Percentiles rank a stretch among this genome's conserved stretches.
Conservation (phyloP, 192 early-diverging fungal genomes). For the Pilobolus umbonatus region DNA sequence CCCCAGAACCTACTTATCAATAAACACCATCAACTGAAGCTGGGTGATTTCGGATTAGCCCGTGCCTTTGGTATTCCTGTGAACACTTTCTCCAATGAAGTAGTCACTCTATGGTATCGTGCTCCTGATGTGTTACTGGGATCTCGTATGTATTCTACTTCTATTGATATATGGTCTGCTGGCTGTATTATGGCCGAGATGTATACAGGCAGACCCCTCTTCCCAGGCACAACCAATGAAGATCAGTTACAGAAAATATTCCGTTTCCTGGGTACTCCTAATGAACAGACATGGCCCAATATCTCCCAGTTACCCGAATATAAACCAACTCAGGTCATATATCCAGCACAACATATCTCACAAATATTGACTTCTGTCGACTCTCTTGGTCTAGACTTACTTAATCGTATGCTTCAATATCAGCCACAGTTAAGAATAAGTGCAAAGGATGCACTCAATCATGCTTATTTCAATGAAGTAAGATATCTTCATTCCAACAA, state of each 20-base stretch:
- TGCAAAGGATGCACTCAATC: slow-evolving; percentile 59
- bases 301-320: slow-evolving; percentile 70
- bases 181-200: slow-evolving; percentile 98
- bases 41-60: slow-evolving; percentile 86
- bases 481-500: no score
- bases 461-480: slow-evolving; percentile 57
- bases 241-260: slow-evolving; percentile 80
- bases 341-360: slow-evolving; percentile 58
- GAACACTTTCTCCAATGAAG: slow-evolving; percentile 96
- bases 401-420: slow-evolving; percentile 70
- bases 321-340: slow-evolving; percentile 62
- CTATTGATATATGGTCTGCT: slow-evolving; percentile 97
- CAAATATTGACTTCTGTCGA: slow-evolving; percentile 73
- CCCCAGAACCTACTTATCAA: slow-evolving; percentile 84
- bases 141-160: slow-evolving; percentile 87
- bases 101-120: slow-evolving; percentile 98
- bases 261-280: slow-evolving; percentile 74
- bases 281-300: slow-evolving; percentile 69
- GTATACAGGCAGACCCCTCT: slow-evolving; percentile 73
- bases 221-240: slow-evolving; percentile 77
- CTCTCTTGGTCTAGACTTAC: slow-evolving; percentile 59
- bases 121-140: slow-evolving; percentile 94
- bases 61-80: slow-evolving; percentile 82
- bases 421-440: slow-evolving; percentile 62
- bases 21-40: slow-evolving; percentile 69